A percentile compares a stretch with the other conserved stretches of the same genome.
Evolutionary conservation across 768 basidiomycete species (phyloP).

Genomic region (Psilocybe tampanensis): DNA sequence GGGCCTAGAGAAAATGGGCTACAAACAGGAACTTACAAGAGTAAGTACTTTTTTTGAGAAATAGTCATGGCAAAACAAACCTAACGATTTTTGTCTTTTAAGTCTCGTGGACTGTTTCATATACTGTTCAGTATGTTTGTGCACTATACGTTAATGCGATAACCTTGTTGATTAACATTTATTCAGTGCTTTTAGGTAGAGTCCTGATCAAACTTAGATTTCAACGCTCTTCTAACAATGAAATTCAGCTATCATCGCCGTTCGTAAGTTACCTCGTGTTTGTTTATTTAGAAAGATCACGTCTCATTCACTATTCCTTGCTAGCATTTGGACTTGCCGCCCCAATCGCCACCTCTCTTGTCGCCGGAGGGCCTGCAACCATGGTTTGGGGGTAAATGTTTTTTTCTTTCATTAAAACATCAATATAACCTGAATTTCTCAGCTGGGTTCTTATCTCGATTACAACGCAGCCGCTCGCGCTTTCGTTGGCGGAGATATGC

Average conservation of each 20-base stretch:
- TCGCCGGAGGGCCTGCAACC: constrained; percentile 55
- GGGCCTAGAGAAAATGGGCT: constrained; percentile 54
- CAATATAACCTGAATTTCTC: not conserved
- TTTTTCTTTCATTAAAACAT: not conserved
- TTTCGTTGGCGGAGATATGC: constrained; percentile 60
- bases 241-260: constrained; percentile 56
- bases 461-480: constrained; percentile 48
- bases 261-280: constrained; percentile 44
- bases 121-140: constrained; percentile 52
- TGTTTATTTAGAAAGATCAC: too few species aligned
- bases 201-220: constrained; percentile 4
- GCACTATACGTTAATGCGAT: not conserved
- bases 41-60: constrained; percentile 32
- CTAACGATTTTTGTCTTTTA: not conserved
- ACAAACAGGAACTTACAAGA: constrained; percentile 55
- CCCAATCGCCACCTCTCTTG: constrained; percentile 56
- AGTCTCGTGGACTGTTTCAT: constrained; percentile 55
- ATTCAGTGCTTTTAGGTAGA: constrained; percentile 51
- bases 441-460: constrained; percentile 57
- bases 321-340: constrained; percentile 58
- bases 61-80: too few species aligned
- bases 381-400: constrained; percentile 59
- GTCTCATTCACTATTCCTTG: not conserved
- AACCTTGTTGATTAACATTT: not conserved
- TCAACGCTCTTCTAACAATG: not conserved